Base-by-base conservation (phyloP, 331 rosid genomes). In the Prunus yedoensis region DNA sequence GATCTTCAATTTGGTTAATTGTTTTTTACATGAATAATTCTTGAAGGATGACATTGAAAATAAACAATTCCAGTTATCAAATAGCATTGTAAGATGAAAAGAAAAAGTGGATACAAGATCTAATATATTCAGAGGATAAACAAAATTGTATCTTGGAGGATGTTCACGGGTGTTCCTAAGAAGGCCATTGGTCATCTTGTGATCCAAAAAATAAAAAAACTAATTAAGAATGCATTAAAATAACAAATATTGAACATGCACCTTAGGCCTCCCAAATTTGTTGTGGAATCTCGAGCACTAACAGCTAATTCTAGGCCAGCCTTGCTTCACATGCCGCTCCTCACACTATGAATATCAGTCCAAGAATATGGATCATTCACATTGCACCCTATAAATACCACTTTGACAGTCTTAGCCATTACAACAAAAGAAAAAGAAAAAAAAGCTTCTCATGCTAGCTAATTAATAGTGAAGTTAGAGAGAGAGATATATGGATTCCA, bases 81-180 rank as follows among this genome's bases (percentile, higher is more conserved):
- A 32, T 5, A 32, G 5, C 38, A 32, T 32, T 32, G 38, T 32
- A 32, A 32, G 38, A 32, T 32, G 38, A 32, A 32, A 32, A 32
- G 38, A 32, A 32, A 32, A 32, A 1, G 38, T 32, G 38, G 38
- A 32, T 5, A 32, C 38, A 32, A 32, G 38, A 32, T 32, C 1
- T 32, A 32, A 32, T 32, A 32, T 5, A 32, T 32, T 32, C 8
- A 32, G 38, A 46, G 50, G 50, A 46, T 46, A 47, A 47, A 47
- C 16, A 47, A 35, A 65, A n/a, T 66, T 4, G 9, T 64, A 30
- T 8, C 8, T 64, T 1, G 8, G 28, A 17, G 3, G 64, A 76
- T 74, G 90, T 82, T 89, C 93, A 86, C 90, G 90, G 85, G 87
- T 68, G 63, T 78, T 30, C 68, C 18, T 58, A 77, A 76, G 79